Evolutionary conservation across 2,329 filamentous ascomycete species (phyloP).

Genomic region (Lithohypha guttulata): DNA sequence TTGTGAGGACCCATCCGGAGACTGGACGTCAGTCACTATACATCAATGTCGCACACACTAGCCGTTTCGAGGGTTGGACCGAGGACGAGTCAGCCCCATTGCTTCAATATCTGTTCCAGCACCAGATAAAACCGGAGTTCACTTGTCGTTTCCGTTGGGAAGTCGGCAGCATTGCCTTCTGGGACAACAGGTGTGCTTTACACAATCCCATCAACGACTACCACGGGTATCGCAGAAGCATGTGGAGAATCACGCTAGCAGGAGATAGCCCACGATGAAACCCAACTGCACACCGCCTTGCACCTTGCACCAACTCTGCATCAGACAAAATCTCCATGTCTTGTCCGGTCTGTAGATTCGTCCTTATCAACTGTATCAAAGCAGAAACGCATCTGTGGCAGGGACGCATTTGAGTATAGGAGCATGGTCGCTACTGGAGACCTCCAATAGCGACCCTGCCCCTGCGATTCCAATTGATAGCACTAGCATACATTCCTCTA

Average conservation of each 20-base stretch:
- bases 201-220: conserved; percentile 21
- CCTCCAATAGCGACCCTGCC: too few relatives aligned
- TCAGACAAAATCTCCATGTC: too few relatives aligned
- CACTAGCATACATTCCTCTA: too few relatives aligned
- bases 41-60: conserved; percentile 27
- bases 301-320: too few relatives aligned
- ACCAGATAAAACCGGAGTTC: conserved; percentile 20
- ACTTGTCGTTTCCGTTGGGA: conserved; percentile 39
- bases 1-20: conserved; percentile 27
- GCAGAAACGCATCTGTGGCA: too few relatives aligned
- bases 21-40: conserved; percentile 28
- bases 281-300: too few relatives aligned
- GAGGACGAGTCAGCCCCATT: conserved; percentile 22
- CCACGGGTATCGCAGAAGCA: conserved; percentile 16
- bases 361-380: too few relatives aligned
- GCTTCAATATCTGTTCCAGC: conserved; percentile 21
- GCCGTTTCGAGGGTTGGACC: conserved; percentile 23
- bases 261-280: conserved; percentile 16
- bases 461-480: too few relatives aligned
- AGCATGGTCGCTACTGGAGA: too few relatives aligned
- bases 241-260: conserved; percentile 17
- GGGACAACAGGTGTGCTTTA: conserved; percentile 36
- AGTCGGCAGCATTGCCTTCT: conserved; percentile 40
- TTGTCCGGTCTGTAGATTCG: too few relatives aligned
- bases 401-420: too few relatives aligned